Percentiles rank a stretch among this genome's conserved stretches.
Conservation (phyloP, 257 asterid species). For the Plantago elongata region DNA sequence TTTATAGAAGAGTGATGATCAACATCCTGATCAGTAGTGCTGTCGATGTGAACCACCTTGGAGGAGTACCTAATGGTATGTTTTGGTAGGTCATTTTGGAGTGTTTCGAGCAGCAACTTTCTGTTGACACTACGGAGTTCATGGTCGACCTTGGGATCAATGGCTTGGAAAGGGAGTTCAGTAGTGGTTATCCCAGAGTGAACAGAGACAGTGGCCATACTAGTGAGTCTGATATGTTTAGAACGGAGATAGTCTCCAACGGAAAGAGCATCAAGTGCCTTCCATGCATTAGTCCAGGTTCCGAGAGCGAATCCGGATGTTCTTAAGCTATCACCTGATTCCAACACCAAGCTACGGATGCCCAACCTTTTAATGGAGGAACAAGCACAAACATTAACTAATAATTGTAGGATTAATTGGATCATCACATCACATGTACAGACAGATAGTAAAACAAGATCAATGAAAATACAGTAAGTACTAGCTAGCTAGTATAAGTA, state of each 20-base stretch:
- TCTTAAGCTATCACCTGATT: slow-evolving; percentile 39
- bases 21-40: slow-evolving; percentile 28
- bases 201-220: slow-evolving; percentile 25
- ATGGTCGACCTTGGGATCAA: slow-evolving; percentile 13
- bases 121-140: slow-evolving; percentile 48
- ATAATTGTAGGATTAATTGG: neutral
- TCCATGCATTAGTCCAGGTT: slow-evolving; percentile 54
- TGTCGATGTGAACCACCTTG: slow-evolving; percentile 51
- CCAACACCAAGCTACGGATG: slow-evolving; percentile 41
- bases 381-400: no score
- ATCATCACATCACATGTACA: no score
- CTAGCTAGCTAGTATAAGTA: no score
- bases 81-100: slow-evolving; percentile 53
- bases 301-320: slow-evolving; percentile 42
- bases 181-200: slow-evolving; percentile 28
- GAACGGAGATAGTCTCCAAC: slow-evolving; percentile 35
- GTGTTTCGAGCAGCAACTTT: slow-evolving; percentile 43
- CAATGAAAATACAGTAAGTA: no score
- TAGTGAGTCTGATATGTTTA: slow-evolving; percentile 22
- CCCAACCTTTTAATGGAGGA: no score
- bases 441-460: neutral
- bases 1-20: slow-evolving; percentile 16
- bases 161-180: slow-evolving; percentile 20
- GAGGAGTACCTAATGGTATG: slow-evolving; percentile 65
- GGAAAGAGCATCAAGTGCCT: slow-evolving; percentile 45